Evolutionary conservation across 1,139 yeast genomes (phyloP).

Genomic region (Arxiozyma slooffiae): DNA sequence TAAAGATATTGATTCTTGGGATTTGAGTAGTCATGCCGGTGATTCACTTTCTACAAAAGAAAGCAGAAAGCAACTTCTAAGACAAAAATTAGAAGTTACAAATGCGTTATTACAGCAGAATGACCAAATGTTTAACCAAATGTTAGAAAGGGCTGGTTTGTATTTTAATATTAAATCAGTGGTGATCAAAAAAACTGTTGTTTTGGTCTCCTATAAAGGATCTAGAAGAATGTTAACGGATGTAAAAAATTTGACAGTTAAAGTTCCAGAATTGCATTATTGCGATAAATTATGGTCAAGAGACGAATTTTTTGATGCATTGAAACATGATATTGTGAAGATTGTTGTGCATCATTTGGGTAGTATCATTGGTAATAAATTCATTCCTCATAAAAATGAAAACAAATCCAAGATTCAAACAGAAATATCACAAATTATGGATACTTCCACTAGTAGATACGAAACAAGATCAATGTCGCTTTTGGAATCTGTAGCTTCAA

Average conservation of each 20-base stretch:
- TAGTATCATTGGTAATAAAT: slow-evolving; percentile 67
- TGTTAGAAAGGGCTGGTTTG: slow-evolving; percentile 57
- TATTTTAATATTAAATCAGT: slow-evolving; percentile 57
- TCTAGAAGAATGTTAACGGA: slow-evolving; percentile 59
- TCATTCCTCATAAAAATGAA: slow-evolving; percentile 39
- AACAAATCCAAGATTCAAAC: slow-evolving; percentile 14
- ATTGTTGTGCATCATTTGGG: slow-evolving; percentile 69
- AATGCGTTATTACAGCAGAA: slow-evolving; percentile 2
- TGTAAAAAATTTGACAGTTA: slow-evolving; percentile 57
- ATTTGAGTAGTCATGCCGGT: slow-evolving; percentile 5
- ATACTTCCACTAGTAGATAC: slow-evolving; percentile 6
- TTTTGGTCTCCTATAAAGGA: slow-evolving; percentile 70
- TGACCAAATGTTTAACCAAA: slow-evolving; percentile 30
- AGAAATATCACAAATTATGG: slow-evolving; percentile 17
- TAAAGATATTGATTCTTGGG: slow-evolving; percentile 12
- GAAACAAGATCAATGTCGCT: slow-evolving; percentile 2
- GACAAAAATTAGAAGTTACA: slow-evolving; percentile 2
- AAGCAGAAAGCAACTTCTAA: background rate
- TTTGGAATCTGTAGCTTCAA: slow-evolving; percentile 1
- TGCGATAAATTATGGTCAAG: slow-evolving; percentile 68
- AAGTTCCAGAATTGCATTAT: slow-evolving; percentile 57
- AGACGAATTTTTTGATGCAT: slow-evolving; percentile 54
- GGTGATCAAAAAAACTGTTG: slow-evolving; percentile 42
- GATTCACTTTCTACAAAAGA: background rate
- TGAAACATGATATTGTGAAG: slow-evolving; percentile 60